Evolutionary conservation across 164 flowering plant species (phyloP), one percentile per base, ranked within the genome.

Genomic region (Vitis amurensis): DNA sequence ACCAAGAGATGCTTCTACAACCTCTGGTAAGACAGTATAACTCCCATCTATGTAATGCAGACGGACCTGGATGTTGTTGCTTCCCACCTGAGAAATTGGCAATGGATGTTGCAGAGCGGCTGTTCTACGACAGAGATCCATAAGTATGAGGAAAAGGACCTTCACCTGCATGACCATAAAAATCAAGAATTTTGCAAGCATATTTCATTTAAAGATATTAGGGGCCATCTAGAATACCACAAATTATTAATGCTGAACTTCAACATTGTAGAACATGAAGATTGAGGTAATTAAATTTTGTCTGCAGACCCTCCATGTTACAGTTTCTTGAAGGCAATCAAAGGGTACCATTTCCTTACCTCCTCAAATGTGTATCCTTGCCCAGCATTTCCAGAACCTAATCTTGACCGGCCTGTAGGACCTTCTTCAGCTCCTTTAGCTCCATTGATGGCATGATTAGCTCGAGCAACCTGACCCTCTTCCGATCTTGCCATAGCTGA

Each of bases 361-460:
- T 96, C 99, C 57, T 93, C 97, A 80, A 86, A 91, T 71, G 96
- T 93, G 86, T 96, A 96, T 59, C 99, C 98, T 83, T 96, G 97
- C 65, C 98, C 97, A 76, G 98, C 99, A 91, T 96, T 96, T 4
- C 99, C 99, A 75, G 83, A 81, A 57, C 99, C 99, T 64, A 85
- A 51, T 78, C 94, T 87, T 53, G 88, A 72, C 51, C 91, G 82
- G 49, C 82, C 83, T 52, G 87, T 80, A 66, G 89, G 74, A 68
- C 82, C 90, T 73, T 96, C 98, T 80, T 96, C 98, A 50, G 60
- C 85, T 55, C 82, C 97, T 79, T 91, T 95, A 48, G 87, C 81
- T 60, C 87, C 93, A 70, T 90, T 66, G 55, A 73, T 72, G 52
- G 73, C 71, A 74, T 89, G 97, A 55, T 86, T 87, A 72, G 78